Percentiles rank a stretch among this genome's conserved stretches.
Conservation (phyloP, 148 eudicot species). For the Amaranthus cruentus region DNA sequence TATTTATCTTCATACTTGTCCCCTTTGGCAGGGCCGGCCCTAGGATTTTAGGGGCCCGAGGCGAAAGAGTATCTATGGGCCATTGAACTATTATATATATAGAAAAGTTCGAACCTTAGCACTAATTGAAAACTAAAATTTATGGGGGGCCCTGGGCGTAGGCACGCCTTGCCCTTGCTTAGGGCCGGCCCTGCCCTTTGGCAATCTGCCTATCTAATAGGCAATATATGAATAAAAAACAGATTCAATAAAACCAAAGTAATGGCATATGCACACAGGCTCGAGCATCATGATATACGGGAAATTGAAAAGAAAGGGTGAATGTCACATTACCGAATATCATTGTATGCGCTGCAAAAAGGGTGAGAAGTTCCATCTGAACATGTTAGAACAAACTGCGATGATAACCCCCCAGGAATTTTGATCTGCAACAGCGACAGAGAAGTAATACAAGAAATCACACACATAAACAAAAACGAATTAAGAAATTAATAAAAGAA, state of each 20-base stretch:
- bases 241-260: background rate
- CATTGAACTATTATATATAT: too few species aligned
- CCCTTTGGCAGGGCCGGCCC: background rate
- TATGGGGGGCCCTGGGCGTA: too few species aligned
- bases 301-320: background rate
- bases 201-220: background rate
- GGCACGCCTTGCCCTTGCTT: too few species aligned
- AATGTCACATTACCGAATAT: conserved; percentile 52
- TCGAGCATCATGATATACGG: background rate
- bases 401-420: conserved; percentile 75
- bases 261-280: conserved; percentile 1
- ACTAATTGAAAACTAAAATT: too few species aligned
- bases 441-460: background rate
- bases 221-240: background rate
- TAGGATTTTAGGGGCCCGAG: too few species aligned
- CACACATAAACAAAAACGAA: conserved; percentile 7
- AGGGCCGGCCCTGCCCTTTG: background rate
- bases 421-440: conserved; percentile 51
- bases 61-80: too few species aligned
- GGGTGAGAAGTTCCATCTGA: conserved; percentile 79
- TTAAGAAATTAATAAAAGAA: background rate
- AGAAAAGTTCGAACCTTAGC: too few species aligned
- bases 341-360: conserved; percentile 50
- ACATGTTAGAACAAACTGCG: conserved; percentile 74
- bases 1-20: background rate